Conservation (phyloP, 495 filamentous ascomycete species). For the Penicillium subrubescens region DNA sequence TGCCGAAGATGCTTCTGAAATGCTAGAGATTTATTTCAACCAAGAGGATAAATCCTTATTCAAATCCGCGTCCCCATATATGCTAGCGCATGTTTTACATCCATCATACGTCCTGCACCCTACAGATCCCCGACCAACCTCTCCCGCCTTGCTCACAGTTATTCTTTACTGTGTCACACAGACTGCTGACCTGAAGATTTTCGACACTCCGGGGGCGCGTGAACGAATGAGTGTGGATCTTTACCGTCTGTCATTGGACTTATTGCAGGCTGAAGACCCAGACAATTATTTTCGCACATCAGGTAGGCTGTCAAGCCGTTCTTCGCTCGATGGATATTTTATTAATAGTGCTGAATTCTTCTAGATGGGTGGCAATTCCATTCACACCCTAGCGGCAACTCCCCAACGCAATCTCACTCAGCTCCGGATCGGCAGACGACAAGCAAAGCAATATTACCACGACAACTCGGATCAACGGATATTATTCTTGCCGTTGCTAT, state of each 20-base stretch:
- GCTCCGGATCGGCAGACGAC: constrained; percentile 8
- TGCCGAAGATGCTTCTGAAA: constrained; percentile 46
- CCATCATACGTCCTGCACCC: constrained; percentile 37
- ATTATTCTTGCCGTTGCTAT: constrained; percentile 32
- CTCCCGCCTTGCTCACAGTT: constrained; percentile 36
- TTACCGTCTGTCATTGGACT: constrained; percentile 31
- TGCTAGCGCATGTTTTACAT: constrained; percentile 40
- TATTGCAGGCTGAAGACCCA: constrained; percentile 22
- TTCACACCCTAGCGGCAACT: constrained; percentile 2
- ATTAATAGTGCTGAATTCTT: neutral
- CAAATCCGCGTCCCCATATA: constrained; percentile 37
- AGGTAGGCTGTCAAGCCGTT: no score
- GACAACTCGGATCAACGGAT: constrained; percentile 20
- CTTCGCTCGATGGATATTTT: no score
- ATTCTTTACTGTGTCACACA: constrained; percentile 47
- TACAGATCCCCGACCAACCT: constrained; percentile 35
- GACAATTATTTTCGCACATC: constrained; percentile 29
- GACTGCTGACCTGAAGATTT: constrained; percentile 37
- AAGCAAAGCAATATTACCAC: constrained; percentile 16
- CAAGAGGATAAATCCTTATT: constrained; percentile 46
- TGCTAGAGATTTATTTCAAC: constrained; percentile 54
- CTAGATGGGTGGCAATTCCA: constrained; percentile 25
- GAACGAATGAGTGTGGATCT: constrained; percentile 30
- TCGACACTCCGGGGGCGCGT: constrained; percentile 28
- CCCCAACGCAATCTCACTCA: constrained; percentile 6